Evolutionary conservation across 108 stramenopile species (phyloP), one percentile per base, ranked within the genome.

Genomic region (Skeletonema menzelii): DNA sequence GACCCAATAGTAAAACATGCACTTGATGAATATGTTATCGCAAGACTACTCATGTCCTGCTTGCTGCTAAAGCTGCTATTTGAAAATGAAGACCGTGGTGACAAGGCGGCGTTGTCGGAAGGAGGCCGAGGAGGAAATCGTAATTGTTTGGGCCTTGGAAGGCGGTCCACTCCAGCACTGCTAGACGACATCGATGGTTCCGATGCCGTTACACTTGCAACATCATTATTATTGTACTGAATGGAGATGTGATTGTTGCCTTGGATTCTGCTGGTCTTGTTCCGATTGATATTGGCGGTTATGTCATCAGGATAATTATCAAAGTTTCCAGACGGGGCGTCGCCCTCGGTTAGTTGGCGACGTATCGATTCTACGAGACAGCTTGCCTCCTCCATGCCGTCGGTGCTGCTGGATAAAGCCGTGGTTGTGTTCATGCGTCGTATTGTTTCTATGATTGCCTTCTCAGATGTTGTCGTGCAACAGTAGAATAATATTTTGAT

Each of bases 311-410:
- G 27, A 46, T 56, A 75, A 60, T 67, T 44, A 17, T 67, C 76
- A 35, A 88, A 84, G 63, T 93, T 89, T 27, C 53, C 62, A 22
- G 89, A 84, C 28, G 92, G 92, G 0, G 84, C 88, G 67, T 93
- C 92, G 27, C 86, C 81, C 61, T 77, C 63, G 8, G 85, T 84
- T 30, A 93, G 69, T 70, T 93, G 92, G 70, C 86, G 72, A 19
- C 84, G 62, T 8, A 93, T 78, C n/a, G 74, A 69, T 56, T 79
- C 73, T 8, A 93, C 87, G 26, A 91, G 56, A 27, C 49, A 44
- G n/a, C 67, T 64, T 63, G 79, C 79, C n/a, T 80, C 49, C 59
- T 69, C 67, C 37, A 80, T 38, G 22, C 79, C 73, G 49, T 70
- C 57, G 57, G 22, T 47, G 55, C 37, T 27, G 59, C 34, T 55